Evolutionary conservation across 352 stramenopile genomes (phyloP).

Genomic region (Phytophthora colocasiae): DNA sequence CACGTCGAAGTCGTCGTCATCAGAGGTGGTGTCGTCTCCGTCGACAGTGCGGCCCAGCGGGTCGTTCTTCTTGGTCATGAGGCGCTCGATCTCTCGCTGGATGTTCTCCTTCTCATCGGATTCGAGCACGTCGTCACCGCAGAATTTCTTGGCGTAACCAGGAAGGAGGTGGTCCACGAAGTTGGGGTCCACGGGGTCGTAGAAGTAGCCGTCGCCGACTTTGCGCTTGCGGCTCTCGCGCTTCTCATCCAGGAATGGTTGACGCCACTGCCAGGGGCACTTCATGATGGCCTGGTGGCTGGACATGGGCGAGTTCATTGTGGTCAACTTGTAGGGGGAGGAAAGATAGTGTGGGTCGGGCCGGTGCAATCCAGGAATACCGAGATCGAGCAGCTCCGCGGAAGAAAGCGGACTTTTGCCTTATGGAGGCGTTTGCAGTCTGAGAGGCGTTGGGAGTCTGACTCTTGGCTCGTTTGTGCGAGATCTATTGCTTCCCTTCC

Average conservation of each 20-base stretch:
- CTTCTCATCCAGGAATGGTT: constrained; percentile 86
- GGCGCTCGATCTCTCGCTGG: constrained; percentile 80
- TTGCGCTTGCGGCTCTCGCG: constrained; percentile 86
- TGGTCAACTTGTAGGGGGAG: neutral
- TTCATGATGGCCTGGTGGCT: constrained; percentile 89
- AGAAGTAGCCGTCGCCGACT: constrained; percentile 82
- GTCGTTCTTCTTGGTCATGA: constrained; percentile 79
- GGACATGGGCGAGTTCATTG: constrained; percentile 67
- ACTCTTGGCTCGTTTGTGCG: constrained; percentile 39
- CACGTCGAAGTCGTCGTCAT: constrained; percentile 41
- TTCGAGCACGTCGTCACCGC: constrained; percentile 64
- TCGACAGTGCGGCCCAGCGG: constrained; percentile 32
- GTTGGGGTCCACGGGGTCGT: constrained; percentile 86
- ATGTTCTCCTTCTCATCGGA: constrained; percentile 86
- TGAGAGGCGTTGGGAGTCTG: constrained; percentile 11
- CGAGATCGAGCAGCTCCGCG: neutral
- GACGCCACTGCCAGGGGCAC: constrained; percentile 88
- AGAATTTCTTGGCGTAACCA: constrained; percentile 83
- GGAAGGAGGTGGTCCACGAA: constrained; percentile 88
- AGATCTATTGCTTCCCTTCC: constrained; percentile 43
- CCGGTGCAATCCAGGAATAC: constrained; percentile 17
- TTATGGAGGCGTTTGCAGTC: constrained; percentile 26
- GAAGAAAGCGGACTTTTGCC: constrained; percentile 15
- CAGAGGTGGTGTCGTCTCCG: constrained; percentile 23
- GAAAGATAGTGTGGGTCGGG: neutral